phyloP scores from a whole-genome alignment of 495 filamentous ascomycete species.

The Aspergillus diversus region DNA sequence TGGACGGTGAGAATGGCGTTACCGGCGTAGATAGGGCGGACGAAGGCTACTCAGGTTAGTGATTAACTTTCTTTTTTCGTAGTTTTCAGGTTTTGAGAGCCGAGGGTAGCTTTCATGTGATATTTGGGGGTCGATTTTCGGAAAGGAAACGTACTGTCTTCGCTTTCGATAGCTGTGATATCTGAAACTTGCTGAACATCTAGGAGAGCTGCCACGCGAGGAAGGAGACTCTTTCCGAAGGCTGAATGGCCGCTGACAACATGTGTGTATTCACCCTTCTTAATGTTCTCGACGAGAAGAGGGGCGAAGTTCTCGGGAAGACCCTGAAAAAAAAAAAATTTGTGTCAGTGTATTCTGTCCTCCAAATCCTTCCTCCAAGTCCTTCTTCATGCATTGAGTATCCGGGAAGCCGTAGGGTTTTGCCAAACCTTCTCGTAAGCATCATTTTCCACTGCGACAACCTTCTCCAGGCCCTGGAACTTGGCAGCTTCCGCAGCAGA shows the following conservation, averaged over 20 bases:
- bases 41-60: conserved; percentile 67
- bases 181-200: conserved; percentile 94
- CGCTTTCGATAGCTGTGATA: conserved; percentile 81
- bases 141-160: conserved; percentile 67
- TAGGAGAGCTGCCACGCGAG: conserved; percentile 91
- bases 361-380: too few species aligned
- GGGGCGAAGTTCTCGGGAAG: conserved; percentile 95
- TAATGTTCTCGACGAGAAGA: conserved; percentile 91
- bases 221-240: conserved; percentile 94
- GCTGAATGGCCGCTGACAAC: conserved; percentile 89
- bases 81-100: background rate
- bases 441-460: conserved; percentile 83
- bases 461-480: conserved; percentile 86
- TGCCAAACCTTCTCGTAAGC: conserved; percentile 83
- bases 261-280: conserved; percentile 90
- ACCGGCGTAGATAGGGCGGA: conserved; percentile 95
- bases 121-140: background rate
- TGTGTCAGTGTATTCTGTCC: conserved; percentile 10
- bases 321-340: conserved; percentile 54
- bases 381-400: too few species aligned
- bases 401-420: too few species aligned
- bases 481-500: conserved; percentile 89
- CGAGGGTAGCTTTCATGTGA: background rate
- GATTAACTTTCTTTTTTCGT: background rate
- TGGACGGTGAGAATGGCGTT: conserved; percentile 98